Evolutionary conservation across 2,329 filamentous ascomycete species (phyloP).

Genomic region (Colletotrichum magnum): DNA sequence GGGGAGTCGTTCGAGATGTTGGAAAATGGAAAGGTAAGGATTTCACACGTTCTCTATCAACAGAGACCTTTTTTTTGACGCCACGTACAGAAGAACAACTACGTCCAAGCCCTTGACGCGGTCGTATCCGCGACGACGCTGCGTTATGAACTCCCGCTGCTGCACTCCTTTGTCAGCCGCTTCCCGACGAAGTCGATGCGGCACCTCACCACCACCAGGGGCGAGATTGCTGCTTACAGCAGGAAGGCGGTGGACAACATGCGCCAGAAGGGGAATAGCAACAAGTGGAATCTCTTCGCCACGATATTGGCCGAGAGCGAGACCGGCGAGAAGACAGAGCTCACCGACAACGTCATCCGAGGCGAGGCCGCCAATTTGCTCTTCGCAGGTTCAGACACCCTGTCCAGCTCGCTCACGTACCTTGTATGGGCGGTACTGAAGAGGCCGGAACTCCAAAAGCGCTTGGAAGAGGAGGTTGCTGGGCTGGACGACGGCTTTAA

Average conservation of each 20-base stretch:
- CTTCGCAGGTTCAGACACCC: constrained; percentile 66
- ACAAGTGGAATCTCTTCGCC: constrained; percentile 24
- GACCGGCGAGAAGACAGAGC: constrained; percentile 4
- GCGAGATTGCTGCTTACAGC: constrained; percentile 6
- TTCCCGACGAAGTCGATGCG: background rate
- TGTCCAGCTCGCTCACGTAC: constrained; percentile 64
- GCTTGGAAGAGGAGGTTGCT: constrained; percentile 53
- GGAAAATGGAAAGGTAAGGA: constrained; percentile 62
- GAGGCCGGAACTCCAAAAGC: constrained; percentile 47
- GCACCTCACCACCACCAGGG: background rate
- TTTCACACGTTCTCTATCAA: background rate
- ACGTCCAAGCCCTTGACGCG: background rate
- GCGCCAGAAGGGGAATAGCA: background rate
- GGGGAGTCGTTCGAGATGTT: constrained; percentile 69
- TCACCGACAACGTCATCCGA: constrained; percentile 50
- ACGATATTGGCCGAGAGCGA: constrained; percentile 20
- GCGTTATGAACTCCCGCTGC: constrained; percentile 7
- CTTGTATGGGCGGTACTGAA: constrained; percentile 56
- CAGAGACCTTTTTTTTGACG: background rate
- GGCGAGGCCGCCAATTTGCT: constrained; percentile 61
- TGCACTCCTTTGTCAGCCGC: background rate
- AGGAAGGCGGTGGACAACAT: constrained; percentile 22
- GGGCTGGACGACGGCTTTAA: constrained; percentile 41
- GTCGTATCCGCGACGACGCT: background rate
- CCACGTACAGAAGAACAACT: background rate